A percentile compares a stretch with the other conserved stretches of the same genome.
Evolutionary conservation across 306 rosid species (phyloP).

Genomic region (Hylodesmum podocarpum): DNA sequence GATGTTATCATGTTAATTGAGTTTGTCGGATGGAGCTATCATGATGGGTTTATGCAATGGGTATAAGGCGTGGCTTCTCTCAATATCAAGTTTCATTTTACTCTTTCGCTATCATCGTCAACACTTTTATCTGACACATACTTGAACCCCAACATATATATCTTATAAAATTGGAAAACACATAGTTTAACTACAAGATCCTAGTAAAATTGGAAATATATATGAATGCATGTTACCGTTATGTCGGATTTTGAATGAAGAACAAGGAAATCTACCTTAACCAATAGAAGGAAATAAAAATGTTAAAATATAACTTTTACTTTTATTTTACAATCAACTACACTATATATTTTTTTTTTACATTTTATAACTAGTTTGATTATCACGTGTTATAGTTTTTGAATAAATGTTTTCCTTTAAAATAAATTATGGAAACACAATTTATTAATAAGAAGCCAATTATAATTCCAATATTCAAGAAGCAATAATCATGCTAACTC

Average conservation of each 20-base stretch:
- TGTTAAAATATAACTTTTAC: too few species aligned
- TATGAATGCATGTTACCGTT: neutral
- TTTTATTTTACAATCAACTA: too few species aligned
- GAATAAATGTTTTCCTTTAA: too few species aligned
- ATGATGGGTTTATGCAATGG: neutral
- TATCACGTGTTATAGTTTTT: too few species aligned
- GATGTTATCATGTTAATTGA: neutral
- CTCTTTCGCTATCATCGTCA: neutral
- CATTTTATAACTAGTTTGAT: too few species aligned
- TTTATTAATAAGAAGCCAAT: neutral
- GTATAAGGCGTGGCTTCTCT: neutral
- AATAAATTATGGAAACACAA: too few species aligned
- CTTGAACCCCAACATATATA: neutral
- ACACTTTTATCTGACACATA: neutral
- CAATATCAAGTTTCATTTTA: neutral
- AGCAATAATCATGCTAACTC: constrained; percentile 20
- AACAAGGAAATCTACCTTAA: neutral
- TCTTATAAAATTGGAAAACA: neutral
- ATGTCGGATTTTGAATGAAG: neutral
- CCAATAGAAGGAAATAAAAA: neutral
- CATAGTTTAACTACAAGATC: neutral
- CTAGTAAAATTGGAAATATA: neutral
- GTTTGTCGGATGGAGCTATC: neutral
- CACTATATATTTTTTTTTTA: too few species aligned
- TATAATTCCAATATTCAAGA: neutral